Conservation (phyloP, 352 stramenopile genomes). For the Pythium pyrilobum region DNA sequence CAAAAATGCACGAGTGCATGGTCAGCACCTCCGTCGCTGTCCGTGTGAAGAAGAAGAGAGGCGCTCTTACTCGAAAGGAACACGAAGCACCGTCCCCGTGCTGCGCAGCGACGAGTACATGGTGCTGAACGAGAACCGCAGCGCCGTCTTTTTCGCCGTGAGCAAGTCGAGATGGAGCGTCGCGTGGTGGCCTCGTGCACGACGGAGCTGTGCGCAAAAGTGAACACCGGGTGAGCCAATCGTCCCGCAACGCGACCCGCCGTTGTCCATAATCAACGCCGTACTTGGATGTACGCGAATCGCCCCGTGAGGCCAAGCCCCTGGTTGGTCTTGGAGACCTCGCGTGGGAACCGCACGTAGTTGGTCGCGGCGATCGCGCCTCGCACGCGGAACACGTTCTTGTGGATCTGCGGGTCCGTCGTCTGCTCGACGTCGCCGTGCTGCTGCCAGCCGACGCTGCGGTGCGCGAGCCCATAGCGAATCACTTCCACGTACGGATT, state of each 20-base stretch:
- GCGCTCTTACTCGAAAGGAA: constrained; percentile 33
- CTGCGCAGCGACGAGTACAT: constrained; percentile 56
- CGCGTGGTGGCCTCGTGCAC: constrained; percentile 30
- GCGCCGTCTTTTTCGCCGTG: constrained; percentile 55
- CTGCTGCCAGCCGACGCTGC: constrained; percentile 40
- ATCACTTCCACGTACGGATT: constrained; percentile 85
- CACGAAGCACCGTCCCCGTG: constrained; percentile 50
- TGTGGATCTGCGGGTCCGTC: constrained; percentile 60
- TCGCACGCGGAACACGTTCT: constrained; percentile 75
- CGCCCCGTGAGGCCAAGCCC: constrained; percentile 59
- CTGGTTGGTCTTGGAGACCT: constrained; percentile 40
- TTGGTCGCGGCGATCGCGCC: constrained; percentile 69
- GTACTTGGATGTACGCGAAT: constrained; percentile 68
- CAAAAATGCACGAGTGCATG: constrained; percentile 3
- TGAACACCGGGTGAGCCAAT: background rate
- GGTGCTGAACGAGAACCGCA: constrained; percentile 68
- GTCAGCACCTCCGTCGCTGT: background rate
- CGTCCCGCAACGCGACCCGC: background rate
- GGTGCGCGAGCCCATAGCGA: constrained; percentile 63
- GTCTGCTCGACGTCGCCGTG: constrained; percentile 69
- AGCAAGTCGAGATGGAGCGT: constrained; percentile 70
- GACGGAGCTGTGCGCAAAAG: constrained; percentile 23
- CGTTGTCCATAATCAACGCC: too few relatives aligned
- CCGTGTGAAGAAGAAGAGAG: background rate
- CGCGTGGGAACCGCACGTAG: constrained; percentile 65